Conservation (phyloP, 352 stramenopile genomes). For the Aphanomyces euteiches region DNA sequence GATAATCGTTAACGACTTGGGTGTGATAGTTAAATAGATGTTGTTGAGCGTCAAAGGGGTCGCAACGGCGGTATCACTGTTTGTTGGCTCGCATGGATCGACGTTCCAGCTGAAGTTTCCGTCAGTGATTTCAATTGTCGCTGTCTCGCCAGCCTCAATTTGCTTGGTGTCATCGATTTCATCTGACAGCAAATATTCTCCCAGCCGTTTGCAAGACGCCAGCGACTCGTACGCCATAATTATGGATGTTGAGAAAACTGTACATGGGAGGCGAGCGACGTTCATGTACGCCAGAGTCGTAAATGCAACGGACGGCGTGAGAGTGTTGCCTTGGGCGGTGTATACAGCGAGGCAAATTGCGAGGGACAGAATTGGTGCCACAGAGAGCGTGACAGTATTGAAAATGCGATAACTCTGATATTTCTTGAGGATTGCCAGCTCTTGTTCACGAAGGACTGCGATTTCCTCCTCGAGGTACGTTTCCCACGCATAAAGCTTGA, state of each 20-base stretch:
- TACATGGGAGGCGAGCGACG: conserved; percentile 50
- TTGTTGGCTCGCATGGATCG: neutral
- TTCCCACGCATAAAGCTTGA: conserved; percentile 82
- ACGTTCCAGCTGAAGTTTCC: conserved; percentile 39
- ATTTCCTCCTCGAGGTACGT: conserved; percentile 50
- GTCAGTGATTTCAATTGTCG: conserved; percentile 34
- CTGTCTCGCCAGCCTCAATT: neutral
- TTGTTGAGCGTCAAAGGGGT: conserved; percentile 45
- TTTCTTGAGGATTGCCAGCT: conserved; percentile 49
- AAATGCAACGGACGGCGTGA: conserved; percentile 52
- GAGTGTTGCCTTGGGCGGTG: conserved; percentile 50
- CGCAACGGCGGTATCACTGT: neutral
- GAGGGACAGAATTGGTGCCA: conserved; percentile 49
- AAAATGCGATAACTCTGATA: conserved; percentile 62
- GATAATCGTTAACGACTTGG: conserved; percentile 56
- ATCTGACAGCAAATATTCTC: conserved; percentile 42
- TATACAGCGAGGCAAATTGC: conserved; percentile 49
- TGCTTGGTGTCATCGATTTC: conserved; percentile 34
- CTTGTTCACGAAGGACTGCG: conserved; percentile 42
- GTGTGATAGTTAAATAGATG: conserved; percentile 60
- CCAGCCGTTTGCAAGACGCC: conserved; percentile 36
- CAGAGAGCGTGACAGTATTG: conserved; percentile 54
- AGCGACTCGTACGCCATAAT: conserved; percentile 49
- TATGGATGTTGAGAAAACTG: conserved; percentile 48
- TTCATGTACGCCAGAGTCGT: conserved; percentile 59